These are phyloP conservation scores for Cardamine occulta DNA, from an alignment of 345 rosid species.

Conservation along the genomic window DNA sequence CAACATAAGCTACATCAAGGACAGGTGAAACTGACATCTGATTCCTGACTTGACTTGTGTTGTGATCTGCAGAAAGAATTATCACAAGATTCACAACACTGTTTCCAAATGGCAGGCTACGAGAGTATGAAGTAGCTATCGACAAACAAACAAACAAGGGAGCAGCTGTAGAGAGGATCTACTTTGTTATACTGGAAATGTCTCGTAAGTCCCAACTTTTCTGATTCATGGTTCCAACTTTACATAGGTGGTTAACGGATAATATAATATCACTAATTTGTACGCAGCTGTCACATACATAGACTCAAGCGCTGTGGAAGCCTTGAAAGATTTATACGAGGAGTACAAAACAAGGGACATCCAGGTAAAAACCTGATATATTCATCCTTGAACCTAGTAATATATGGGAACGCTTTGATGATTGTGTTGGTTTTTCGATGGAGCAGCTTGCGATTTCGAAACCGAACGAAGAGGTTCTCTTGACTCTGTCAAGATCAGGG, in stretches of 20 bases:
- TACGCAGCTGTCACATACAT: constrained; percentile 82
- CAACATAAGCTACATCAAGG: constrained; percentile 89
- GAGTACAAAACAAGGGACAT: constrained; percentile 82
- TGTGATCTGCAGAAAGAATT: constrained; percentile 15
- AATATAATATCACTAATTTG: neutral
- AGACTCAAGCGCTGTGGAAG: constrained; percentile 91
- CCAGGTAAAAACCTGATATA: constrained; percentile 54
- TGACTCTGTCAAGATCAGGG: constrained; percentile 74
- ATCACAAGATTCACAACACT: too few species aligned
- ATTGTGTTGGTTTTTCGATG: neutral
- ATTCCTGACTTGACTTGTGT: neutral
- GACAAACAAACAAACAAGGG: constrained; percentile 74
- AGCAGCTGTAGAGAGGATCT: constrained; percentile 73
- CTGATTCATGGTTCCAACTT: neutral
- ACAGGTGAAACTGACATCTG: constrained; percentile 55
- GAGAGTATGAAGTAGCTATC: constrained; percentile 78
- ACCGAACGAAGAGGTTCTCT: constrained; percentile 74
- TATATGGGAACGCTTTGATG: neutral
- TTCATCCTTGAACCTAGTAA: neutral
- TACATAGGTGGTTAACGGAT: neutral
- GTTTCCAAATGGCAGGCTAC: constrained; percentile 54
- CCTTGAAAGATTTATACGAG: constrained; percentile 79
- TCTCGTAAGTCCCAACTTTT: constrained; percentile 67
- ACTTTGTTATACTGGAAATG: constrained; percentile 87
- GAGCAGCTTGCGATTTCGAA: constrained; percentile 83